These are phyloP conservation scores for Cystoderma amianthinum DNA, from an alignment of 768 basidiomycete species.

Conservation along the genomic window DNA sequence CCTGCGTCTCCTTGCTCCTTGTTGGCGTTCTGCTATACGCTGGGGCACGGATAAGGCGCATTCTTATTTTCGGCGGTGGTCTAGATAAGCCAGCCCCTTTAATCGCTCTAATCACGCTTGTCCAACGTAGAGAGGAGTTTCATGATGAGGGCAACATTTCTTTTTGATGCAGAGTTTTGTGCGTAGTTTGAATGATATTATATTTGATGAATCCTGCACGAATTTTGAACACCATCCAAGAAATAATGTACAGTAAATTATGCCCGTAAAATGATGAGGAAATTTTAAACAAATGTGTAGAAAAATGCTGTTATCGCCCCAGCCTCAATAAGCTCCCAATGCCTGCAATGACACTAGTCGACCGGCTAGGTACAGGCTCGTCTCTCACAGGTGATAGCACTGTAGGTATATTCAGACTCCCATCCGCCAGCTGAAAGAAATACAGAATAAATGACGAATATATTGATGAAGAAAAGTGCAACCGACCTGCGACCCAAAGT, in stretches of 20 bases:
- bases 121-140: constrained; percentile 77
- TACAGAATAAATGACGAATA: constrained; percentile 1
- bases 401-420: constrained; percentile 57
- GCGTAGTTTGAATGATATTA: too few relatives aligned
- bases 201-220: too few relatives aligned
- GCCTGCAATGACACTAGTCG: constrained; percentile 10
- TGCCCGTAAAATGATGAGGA: too few relatives aligned
- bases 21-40: constrained; percentile 57
- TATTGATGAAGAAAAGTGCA: constrained; percentile 1
- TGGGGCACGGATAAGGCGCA: constrained; percentile 30
- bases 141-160: constrained; percentile 71
- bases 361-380: constrained; percentile 41
- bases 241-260: too few relatives aligned
- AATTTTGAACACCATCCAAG: too few relatives aligned
- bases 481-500: constrained; percentile 22
- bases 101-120: constrained; percentile 76
- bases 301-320: neutral
- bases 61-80: constrained; percentile 30
- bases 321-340: neutral
- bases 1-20: constrained; percentile 37
- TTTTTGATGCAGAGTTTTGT: too few relatives aligned
- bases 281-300: too few relatives aligned
- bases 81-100: constrained; percentile 56
- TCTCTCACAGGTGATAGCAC: constrained; percentile 62
- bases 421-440: constrained; percentile 21